Evolutionary conservation across 1,284 basidiomycete genomes (phyloP), one percentile per base, ranked within the genome.

Genomic region (Termitomyces sp.): DNA sequence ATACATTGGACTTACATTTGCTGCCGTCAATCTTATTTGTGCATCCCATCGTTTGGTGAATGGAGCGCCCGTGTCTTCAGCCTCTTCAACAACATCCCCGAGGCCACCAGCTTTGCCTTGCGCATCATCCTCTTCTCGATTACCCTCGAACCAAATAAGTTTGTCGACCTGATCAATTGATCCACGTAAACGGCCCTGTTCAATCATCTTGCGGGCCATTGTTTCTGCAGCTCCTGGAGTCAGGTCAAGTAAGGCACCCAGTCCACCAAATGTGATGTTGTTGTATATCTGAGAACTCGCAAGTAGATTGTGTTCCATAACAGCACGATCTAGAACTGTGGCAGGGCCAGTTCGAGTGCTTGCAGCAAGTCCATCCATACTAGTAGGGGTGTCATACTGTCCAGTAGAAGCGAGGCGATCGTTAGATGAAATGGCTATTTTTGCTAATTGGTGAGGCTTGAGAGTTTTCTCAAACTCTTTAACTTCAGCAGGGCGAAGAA

Each of bases 261-360:
- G 72, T 9, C 93, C 93, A 31, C 80, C 76, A 69, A 97, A 97
- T 6, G 91, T 89, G 71, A 97, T 95, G 63, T 97, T 97, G 66
- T 92, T 92, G 67, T 95, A 96, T 46, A 95, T 91, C 66, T 93
- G 91, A 1, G 93, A 96, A 64, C 93, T 93, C 9, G 95, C 93
- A 54, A 97, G 82, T 14, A 99, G 77, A 67, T 99, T 99, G 72
- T 99, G 97, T 67, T 99, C 96, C 83, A 98, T 91, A 44, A 99
- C 91, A 1, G 97, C 97, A 46, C 94, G 83, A 68, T 98, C 96
- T 30, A 99, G 80, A n/a, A 99, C 94, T 8, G 93, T 98, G 5
- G 91, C 87, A 1, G 96, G 94, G 0, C 90, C 91, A 33, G 83
- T 90, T 50, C 89, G 80, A 55, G 79, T 91, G 72, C 87, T 88